Percentiles rank a stretch among this genome's conserved stretches.
Conservation (phyloP, 139 green algal species). For the Desmodesmus armatus region DNA sequence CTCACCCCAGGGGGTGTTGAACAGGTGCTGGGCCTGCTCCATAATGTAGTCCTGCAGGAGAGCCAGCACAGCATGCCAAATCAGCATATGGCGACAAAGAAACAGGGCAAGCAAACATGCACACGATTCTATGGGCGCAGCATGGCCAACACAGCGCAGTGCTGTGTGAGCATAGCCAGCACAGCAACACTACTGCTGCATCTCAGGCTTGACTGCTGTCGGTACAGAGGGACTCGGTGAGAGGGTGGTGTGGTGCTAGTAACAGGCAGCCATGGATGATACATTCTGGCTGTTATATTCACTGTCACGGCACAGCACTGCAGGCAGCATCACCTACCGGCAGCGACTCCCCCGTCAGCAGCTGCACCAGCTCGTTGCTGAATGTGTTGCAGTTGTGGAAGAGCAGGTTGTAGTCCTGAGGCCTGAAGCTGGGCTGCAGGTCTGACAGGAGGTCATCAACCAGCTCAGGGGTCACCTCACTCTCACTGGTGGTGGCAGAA, state of each 20-base stretch:
- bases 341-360: conserved; percentile 68
- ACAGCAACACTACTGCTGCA: too few relatives aligned
- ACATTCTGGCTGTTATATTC: too few relatives aligned
- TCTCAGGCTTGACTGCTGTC: too few relatives aligned
- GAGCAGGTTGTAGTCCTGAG: conserved; percentile 73
- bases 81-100: background rate
- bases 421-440: conserved; percentile 31
- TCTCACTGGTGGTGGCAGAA: conserved; percentile 35
- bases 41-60: conserved; percentile 45
- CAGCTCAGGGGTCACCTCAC: conserved; percentile 32
- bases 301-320: too few relatives aligned
- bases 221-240: too few relatives aligned
- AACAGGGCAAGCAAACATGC: background rate
- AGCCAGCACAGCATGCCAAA: background rate
- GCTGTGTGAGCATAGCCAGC: too few relatives aligned
- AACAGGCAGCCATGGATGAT: too few relatives aligned
- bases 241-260: too few relatives aligned
- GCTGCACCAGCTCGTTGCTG: conserved; percentile 63
- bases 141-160: too few relatives aligned
- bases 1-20: conserved; percentile 52
- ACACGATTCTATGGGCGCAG: background rate
- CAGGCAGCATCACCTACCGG: conserved; percentile 42
- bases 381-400: conserved; percentile 90
- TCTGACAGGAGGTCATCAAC: conserved; percentile 51
- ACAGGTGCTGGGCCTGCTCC: conserved; percentile 44